phyloP scores from a whole-genome alignment of 371 early-diverging fungal genomes.

The Mortierella sp. region DNA sequence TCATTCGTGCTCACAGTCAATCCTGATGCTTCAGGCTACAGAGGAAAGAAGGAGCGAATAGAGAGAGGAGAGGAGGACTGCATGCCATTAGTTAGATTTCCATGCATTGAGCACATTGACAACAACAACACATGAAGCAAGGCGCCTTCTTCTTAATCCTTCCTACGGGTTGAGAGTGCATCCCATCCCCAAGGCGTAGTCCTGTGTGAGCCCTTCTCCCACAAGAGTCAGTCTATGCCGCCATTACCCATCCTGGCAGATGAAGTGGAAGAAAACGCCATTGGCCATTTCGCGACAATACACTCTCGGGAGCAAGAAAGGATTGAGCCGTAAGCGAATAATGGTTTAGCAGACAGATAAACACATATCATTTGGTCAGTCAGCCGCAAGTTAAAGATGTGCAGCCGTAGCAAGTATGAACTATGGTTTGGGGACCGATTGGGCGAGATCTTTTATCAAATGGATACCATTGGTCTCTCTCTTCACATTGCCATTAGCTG shows the following conservation, averaged over 20 bases:
- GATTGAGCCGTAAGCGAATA: no score
- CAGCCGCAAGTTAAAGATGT: no score
- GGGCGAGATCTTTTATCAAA: no score
- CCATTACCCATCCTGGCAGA: no score
- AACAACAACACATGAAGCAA: background rate
- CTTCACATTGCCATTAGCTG: no score
- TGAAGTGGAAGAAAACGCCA: background rate
- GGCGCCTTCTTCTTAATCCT: background rate
- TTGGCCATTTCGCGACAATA: background rate
- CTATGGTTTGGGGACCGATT: no score
- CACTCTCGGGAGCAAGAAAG: background rate
- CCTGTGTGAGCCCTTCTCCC: background rate
- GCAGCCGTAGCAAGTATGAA: no score
- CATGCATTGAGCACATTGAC: background rate
- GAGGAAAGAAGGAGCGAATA: background rate
- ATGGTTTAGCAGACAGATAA: no score
- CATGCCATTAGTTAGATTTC: background rate
- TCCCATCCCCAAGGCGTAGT: no score
- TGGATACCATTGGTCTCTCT: no score
- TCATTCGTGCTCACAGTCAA: background rate
- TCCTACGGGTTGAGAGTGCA: no score
- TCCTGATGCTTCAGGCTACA: background rate
- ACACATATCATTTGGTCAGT: no score
- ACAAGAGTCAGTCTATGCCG: background rate
- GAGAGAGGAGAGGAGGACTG: background rate